Evolutionary conservation across 2,329 filamentous ascomycete genomes (phyloP).

Genomic region (Lomentospora prolificans): DNA sequence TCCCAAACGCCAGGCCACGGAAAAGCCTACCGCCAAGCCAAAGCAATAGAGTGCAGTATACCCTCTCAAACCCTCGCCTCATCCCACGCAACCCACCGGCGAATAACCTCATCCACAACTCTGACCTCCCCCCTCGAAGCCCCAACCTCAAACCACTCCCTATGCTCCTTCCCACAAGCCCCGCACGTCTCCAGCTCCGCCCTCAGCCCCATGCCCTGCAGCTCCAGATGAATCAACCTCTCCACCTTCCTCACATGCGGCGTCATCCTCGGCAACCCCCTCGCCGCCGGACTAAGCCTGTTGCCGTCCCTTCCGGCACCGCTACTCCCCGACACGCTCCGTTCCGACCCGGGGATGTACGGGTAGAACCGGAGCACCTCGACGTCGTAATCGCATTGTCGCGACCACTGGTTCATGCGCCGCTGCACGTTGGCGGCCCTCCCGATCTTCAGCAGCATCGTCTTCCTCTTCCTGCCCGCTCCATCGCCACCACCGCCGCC

Average conservation of each 20-base stretch:
- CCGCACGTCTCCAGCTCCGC: conserved; percentile 51
- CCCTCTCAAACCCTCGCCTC: conserved; percentile 26
- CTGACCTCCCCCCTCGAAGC: conserved; percentile 61
- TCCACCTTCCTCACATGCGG: conserved; percentile 84
- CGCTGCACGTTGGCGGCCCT: conserved; percentile 75
- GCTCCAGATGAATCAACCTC: conserved; percentile 79
- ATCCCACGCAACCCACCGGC: conserved; percentile 80
- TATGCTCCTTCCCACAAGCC: conserved; percentile 73
- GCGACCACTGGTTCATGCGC: conserved; percentile 83
- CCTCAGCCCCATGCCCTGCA: conserved; percentile 52
- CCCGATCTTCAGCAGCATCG: conserved; percentile 59
- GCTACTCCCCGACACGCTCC: neutral
- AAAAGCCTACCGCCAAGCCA: too few relatives aligned
- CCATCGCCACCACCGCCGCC: conserved; percentile 6
- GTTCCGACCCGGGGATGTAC: conserved; percentile 47
- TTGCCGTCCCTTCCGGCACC: too few relatives aligned
- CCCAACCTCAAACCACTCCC: conserved; percentile 92
- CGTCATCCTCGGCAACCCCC: conserved; percentile 53
- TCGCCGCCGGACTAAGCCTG: neutral
- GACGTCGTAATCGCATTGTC: conserved; percentile 83
- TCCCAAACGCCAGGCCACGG: too few relatives aligned
- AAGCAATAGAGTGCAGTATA: neutral
- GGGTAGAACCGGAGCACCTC: conserved; percentile 89
- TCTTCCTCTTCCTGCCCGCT: conserved; percentile 29
- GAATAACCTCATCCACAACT: conserved; percentile 58